These are phyloP conservation scores for Trichoderma koningiopsis DNA, from an alignment of 2,329 filamentous ascomycete genomes.

Conservation along the genomic window DNA sequence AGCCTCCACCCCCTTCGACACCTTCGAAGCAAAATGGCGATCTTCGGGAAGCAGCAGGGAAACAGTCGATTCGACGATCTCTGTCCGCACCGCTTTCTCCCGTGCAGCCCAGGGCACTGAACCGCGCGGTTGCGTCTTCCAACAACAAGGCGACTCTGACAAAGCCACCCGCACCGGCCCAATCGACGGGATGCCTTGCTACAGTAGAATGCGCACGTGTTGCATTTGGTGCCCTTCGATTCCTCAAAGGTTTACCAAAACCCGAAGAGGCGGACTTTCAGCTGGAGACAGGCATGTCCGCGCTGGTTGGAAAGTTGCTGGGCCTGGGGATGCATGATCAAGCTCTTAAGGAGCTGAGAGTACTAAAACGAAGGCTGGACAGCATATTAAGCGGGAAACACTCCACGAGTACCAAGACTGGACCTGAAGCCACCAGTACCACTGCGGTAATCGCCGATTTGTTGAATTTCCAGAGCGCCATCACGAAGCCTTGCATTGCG, in stretches of 20 bases:
- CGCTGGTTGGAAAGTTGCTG: constrained; percentile 67
- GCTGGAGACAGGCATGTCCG: constrained; percentile 72
- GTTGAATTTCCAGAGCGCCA: constrained; percentile 59
- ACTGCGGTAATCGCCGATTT: constrained; percentile 55
- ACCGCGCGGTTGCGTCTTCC: constrained; percentile 57
- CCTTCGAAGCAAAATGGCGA: constrained; percentile 42
- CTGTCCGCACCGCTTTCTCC: constrained; percentile 61
- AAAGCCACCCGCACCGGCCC: constrained; percentile 34
- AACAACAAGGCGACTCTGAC: constrained; percentile 40
- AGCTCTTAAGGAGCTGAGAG: constrained; percentile 67
- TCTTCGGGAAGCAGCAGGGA: constrained; percentile 39
- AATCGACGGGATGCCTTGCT: constrained; percentile 53
- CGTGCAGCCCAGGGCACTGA: constrained; percentile 62
- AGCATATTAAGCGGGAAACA: constrained; percentile 31
- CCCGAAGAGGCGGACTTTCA: constrained; percentile 64
- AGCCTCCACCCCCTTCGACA: constrained; percentile 42
- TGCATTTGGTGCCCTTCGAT: constrained; percentile 66
- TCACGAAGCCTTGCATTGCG: constrained; percentile 48
- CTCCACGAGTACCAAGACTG: constrained; percentile 39
- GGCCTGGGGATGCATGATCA: constrained; percentile 65
- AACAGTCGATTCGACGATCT: constrained; percentile 55
- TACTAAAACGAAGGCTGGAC: constrained; percentile 66
- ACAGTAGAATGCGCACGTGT: constrained; percentile 69
- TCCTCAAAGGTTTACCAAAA: constrained; percentile 56
- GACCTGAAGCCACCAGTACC: constrained; percentile 35